Conservation (phyloP, 139 green algal genomes). For the Raphidocelis subcapitata region DNA sequence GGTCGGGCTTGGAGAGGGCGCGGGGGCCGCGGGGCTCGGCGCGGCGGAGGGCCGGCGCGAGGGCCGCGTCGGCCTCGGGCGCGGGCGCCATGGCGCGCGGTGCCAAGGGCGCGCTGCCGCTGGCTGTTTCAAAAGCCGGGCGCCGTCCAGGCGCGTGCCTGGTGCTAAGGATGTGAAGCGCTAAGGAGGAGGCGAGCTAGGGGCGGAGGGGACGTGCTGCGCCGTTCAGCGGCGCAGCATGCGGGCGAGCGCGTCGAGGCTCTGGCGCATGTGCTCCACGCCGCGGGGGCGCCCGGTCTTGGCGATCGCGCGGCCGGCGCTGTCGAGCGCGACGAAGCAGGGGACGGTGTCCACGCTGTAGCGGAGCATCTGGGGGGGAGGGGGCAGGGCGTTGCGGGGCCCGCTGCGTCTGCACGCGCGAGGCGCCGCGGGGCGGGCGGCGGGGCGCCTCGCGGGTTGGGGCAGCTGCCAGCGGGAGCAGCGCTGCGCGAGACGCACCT, state of each 20-base stretch:
- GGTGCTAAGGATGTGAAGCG: too few relatives aligned
- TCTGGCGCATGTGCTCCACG: conserved; percentile 3
- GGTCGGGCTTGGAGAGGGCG: conserved; percentile 1
- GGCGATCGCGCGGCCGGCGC: conserved; percentile 7
- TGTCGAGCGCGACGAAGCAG: conserved; percentile 47
- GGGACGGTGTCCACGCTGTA: conserved; percentile 47
- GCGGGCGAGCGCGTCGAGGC: not conserved
- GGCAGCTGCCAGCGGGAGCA: too few relatives aligned
- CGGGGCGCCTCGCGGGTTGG: too few relatives aligned
- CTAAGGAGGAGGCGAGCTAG: too few relatives aligned
- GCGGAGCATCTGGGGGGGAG: conserved; percentile 37
- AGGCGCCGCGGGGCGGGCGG: too few relatives aligned
- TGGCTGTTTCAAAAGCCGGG: too few relatives aligned
- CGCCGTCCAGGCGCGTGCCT: too few relatives aligned
- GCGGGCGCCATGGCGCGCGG: not conserved
- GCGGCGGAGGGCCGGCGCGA: not conserved
- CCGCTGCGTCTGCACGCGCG: not conserved
- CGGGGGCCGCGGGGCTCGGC: conserved; percentile 15
- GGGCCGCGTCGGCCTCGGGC: not conserved
- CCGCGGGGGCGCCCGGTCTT: conserved; percentile 6
- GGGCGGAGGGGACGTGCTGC: too few relatives aligned
- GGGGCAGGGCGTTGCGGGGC: not conserved
- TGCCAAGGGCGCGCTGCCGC: not conserved
- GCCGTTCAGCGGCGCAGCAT: not conserved
- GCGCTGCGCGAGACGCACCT: not conserved